These are phyloP conservation scores for Haplosporangium sp. DNA, from an alignment of 371 early-diverging fungal species.

Conservation along the genomic window DNA sequence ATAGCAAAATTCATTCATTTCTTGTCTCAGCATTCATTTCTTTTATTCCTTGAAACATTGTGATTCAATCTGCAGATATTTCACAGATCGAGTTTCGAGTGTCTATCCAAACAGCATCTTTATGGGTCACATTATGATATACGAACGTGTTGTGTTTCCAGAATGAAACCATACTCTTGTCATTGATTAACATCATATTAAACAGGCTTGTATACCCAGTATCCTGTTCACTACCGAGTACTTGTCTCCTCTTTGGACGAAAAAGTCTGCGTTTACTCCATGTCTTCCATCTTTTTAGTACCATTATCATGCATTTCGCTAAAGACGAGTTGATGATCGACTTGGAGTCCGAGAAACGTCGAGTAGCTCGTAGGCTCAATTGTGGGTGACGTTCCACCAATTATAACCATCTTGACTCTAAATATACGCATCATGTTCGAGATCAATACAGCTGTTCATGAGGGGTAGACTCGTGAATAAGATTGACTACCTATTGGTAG, in stretches of 20 bases:
- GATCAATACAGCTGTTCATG: conserved; percentile 20
- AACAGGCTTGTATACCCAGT: background rate
- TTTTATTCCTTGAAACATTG: background rate
- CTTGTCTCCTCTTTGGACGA: background rate
- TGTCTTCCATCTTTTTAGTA: conserved; percentile 8
- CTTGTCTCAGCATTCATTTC: background rate
- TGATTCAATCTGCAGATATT: background rate
- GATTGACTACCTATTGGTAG: conserved; percentile 5
- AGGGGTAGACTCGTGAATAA: conserved; percentile 22
- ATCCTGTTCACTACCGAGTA: background rate
- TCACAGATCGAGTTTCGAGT: conserved; percentile 32
- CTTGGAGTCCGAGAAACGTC: conserved; percentile 39
- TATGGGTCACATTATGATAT: conserved; percentile 22
- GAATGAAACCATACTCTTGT: conserved; percentile 38
- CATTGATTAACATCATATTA: conserved; percentile 22
- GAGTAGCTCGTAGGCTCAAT: conserved; percentile 23
- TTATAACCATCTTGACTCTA: conserved; percentile 20
- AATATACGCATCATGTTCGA: conserved; percentile 31
- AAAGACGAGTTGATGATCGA: conserved; percentile 25
- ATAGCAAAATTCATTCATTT: too few relatives aligned
- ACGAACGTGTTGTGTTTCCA: conserved; percentile 22
- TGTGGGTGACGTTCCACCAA: conserved; percentile 11
- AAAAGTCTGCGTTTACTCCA: background rate
- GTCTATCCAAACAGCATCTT: conserved; percentile 24
- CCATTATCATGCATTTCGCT: conserved; percentile 17